phyloP scores from a whole-genome alignment of 2,329 filamentous ascomycete species.

The Scedosporium boydii region DNA sequence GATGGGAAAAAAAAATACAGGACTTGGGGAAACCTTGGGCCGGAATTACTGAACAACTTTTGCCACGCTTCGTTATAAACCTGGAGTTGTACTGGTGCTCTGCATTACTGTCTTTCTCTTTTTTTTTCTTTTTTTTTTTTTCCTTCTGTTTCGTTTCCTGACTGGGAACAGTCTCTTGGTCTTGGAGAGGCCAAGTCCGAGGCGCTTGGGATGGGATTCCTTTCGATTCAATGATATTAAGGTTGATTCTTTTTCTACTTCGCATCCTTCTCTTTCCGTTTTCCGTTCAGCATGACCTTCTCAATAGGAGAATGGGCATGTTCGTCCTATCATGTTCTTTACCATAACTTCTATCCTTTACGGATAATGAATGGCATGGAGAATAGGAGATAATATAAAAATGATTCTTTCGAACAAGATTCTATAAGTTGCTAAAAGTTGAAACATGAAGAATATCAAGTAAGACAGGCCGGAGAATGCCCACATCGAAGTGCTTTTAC shows the following conservation, averaged over 20 bases:
- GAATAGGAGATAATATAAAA: no score
- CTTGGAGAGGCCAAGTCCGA: background rate
- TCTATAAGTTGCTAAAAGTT: no score
- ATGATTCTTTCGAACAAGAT: no score
- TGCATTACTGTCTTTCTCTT: slow-evolving; percentile 1
- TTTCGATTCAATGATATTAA: no score
- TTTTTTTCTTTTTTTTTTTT: slow-evolving; percentile 9
- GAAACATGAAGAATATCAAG: no score
- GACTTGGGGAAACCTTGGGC: background rate
- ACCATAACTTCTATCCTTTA: background rate
- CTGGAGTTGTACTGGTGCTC: slow-evolving; percentile 7
- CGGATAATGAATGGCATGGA: background rate
- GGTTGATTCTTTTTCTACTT: no score
- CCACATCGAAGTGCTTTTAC: background rate
- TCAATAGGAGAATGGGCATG: background rate
- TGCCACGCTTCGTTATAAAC: slow-evolving; percentile 4
- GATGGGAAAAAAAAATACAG: background rate
- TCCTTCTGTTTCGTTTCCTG: slow-evolving; percentile 11
- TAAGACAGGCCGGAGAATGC: background rate
- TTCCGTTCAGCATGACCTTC: no score
- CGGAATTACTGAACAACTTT: slow-evolving; percentile 7
- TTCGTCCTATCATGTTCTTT: background rate
- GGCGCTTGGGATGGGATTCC: no score
- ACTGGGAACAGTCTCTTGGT: slow-evolving; percentile 8
- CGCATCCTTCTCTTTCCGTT: no score